phyloP scores from a whole-genome alignment of 2,329 filamentous ascomycete genomes.

The Penicillium sp. region DNA sequence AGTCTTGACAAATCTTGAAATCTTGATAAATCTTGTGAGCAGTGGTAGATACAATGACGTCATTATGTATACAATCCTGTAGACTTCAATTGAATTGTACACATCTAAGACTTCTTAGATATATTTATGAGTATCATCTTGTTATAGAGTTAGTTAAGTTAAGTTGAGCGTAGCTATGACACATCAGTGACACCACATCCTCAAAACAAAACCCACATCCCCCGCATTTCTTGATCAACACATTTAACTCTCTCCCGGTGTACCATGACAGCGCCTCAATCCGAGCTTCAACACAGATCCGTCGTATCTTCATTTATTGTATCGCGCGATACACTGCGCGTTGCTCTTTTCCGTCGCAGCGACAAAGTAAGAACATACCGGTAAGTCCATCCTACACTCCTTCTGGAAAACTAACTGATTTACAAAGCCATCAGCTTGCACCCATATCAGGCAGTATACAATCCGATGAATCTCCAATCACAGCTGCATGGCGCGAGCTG shows the following conservation, averaged over 20 bases:
- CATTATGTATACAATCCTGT: too few species aligned
- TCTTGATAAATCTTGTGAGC: too few species aligned
- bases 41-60: too few species aligned
- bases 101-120: too few species aligned
- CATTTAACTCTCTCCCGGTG: not conserved
- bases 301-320: conserved; percentile 47
- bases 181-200: not conserved
- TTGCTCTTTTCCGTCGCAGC: conserved; percentile 61
- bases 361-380: conserved; percentile 56
- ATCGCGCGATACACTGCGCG: conserved; percentile 35
- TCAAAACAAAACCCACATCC: not conserved
- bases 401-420: not conserved
- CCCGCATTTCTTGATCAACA: not conserved
- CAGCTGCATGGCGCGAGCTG: conserved; percentile 59
- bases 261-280: conserved; percentile 7
- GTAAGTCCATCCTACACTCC: conserved; percentile 31
- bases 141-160: too few species aligned
- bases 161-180: not conserved
- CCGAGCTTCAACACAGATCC: conserved; percentile 23
- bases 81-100: too few species aligned
- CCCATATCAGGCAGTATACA: conserved; percentile 61
- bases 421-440: conserved; percentile 51
- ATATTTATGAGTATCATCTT: too few species aligned
- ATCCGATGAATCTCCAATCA: conserved; percentile 49
- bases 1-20: too few species aligned